A percentile compares a stretch with the other conserved stretches of the same genome.
phyloP scores from a whole-genome alignment of 768 basidiomycete genomes.

The Cubamyces lactineus region DNA sequence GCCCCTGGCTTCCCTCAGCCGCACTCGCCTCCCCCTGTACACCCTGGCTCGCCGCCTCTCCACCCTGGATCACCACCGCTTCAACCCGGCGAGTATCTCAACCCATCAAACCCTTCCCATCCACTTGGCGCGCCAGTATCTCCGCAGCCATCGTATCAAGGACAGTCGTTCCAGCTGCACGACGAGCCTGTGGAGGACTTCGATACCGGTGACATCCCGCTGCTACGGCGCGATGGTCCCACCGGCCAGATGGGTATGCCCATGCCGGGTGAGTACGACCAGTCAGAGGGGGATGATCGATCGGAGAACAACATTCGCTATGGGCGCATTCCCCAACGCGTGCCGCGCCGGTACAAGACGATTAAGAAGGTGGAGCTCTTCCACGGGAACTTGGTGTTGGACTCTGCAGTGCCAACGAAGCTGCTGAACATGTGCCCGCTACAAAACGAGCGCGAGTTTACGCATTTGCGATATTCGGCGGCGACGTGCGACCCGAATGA shows the following conservation, averaged over 20 bases:
- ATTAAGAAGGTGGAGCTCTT: slow-evolving; percentile 92
- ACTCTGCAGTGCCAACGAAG: slow-evolving; percentile 89
- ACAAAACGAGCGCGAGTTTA: slow-evolving; percentile 86
- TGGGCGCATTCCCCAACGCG: slow-evolving; percentile 88
- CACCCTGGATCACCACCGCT: slow-evolving; percentile 26
- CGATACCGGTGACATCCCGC: slow-evolving; percentile 69
- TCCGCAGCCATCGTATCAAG: slow-evolving; percentile 21
- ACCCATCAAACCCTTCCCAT: slow-evolving; percentile 19
- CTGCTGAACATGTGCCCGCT: slow-evolving; percentile 81
- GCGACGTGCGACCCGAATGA: slow-evolving; percentile 97
- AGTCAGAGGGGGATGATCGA: slow-evolving; percentile 36
- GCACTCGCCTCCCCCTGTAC: slow-evolving; percentile 23
- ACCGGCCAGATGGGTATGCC: slow-evolving; percentile 38
- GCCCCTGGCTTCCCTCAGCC: slow-evolving; percentile 31
- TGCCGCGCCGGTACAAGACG: slow-evolving; percentile 89
- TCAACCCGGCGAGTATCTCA: slow-evolving; percentile 24
- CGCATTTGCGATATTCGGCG: slow-evolving; percentile 94
- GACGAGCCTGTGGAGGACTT: slow-evolving; percentile 43
- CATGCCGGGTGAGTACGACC: slow-evolving; percentile 49
- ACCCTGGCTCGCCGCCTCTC: slow-evolving; percentile 16
- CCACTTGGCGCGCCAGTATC: slow-evolving; percentile 18
- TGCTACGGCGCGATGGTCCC: slow-evolving; percentile 45
- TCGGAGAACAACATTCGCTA: slow-evolving; percentile 74
- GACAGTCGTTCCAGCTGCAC: slow-evolving; percentile 44
- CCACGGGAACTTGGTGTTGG: slow-evolving; percentile 92